Evolutionary conservation across 2,329 filamentous ascomycete species (phyloP).

Genomic region (Spiromastix sp.): DNA sequence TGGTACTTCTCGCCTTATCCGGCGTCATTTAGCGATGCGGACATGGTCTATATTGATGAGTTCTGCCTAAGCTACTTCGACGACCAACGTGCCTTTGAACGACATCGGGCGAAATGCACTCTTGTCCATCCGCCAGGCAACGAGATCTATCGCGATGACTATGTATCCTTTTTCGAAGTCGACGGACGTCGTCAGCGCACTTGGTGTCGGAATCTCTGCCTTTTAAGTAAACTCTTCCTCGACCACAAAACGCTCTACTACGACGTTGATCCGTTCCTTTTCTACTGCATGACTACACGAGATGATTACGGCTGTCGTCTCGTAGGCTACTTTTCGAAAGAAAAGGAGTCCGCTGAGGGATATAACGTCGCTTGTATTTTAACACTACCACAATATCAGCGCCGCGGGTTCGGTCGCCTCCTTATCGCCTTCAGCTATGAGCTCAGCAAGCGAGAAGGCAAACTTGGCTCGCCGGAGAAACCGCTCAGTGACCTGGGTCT

Average conservation of each 20-base stretch:
- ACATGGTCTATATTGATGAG: slow-evolving; percentile 93
- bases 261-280: slow-evolving; percentile 92
- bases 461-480: slow-evolving; percentile 92
- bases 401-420: slow-evolving; percentile 84
- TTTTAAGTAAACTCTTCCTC: slow-evolving; percentile 93
- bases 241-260: slow-evolving; percentile 98
- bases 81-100: slow-evolving; percentile 67
- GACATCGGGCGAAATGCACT: slow-evolving; percentile 83
- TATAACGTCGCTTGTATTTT: slow-evolving; percentile 99
- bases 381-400: slow-evolving; percentile 90
- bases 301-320: slow-evolving; percentile 90
- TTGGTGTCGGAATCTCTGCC: slow-evolving; percentile 96
- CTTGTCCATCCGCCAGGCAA: slow-evolving; percentile 90
- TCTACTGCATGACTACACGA: slow-evolving; percentile 94
- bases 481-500: slow-evolving; percentile 88
- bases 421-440: slow-evolving; percentile 98
- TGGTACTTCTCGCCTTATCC: slow-evolving; percentile 99
- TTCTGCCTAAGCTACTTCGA: slow-evolving; percentile 91
- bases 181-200: slow-evolving; percentile 94
- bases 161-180: slow-evolving; percentile 93
- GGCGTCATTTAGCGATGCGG: slow-evolving; percentile 74
- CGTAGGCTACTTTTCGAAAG: slow-evolving; percentile 98
- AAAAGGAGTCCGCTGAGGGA: slow-evolving; percentile 91
- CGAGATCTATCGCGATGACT: slow-evolving; percentile 88
- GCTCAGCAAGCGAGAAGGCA: slow-evolving; percentile 86